Evolutionary conservation across 495 filamentous ascomycete genomes (phyloP).

Genomic region (Penicillium pulvis): DNA sequence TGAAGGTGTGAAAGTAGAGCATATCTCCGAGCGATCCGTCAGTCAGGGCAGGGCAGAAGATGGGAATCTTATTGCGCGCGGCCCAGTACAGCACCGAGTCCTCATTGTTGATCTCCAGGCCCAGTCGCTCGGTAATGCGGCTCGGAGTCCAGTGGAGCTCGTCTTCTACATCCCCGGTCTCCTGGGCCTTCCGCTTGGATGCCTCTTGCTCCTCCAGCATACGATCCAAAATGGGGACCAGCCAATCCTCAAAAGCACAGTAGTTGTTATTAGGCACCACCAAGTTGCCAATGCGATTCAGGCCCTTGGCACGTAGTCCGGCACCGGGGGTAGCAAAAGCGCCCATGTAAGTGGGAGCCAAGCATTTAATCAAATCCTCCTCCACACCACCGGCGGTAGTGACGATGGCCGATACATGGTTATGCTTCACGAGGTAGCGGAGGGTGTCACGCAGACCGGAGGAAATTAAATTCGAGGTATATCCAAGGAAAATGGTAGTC

Average conservation of each 20-base stretch:
- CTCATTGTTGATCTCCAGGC: slow-evolving; percentile 89
- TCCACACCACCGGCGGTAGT: slow-evolving; percentile 97
- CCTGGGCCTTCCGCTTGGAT: slow-evolving; percentile 48
- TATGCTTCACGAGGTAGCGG: slow-evolving; percentile 88
- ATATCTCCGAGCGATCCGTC: slow-evolving; percentile 96
- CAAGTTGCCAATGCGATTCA: slow-evolving; percentile 95
- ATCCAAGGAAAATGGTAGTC: slow-evolving; percentile 95
- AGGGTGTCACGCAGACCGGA: slow-evolving; percentile 90
- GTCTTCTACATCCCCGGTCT: slow-evolving; percentile 59
- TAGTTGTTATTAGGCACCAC: slow-evolving; percentile 98
- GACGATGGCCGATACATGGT: slow-evolving; percentile 88
- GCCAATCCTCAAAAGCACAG: slow-evolving; percentile 96
- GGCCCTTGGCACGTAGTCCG: slow-evolving; percentile 73
- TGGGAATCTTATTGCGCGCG: slow-evolving; percentile 86
- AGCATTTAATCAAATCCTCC: slow-evolving; percentile 97
- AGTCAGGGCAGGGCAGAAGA: slow-evolving; percentile 95
- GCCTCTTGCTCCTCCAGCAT: slow-evolving; percentile 94
- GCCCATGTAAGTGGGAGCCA: slow-evolving; percentile 89
- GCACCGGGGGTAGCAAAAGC: slow-evolving; percentile 76
- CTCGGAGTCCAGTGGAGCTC: slow-evolving; percentile 88
- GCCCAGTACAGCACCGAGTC: slow-evolving; percentile 92
- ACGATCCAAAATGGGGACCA: slow-evolving; percentile 83
- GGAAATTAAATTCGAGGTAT: slow-evolving; percentile 95
- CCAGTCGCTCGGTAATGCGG: slow-evolving; percentile 81
- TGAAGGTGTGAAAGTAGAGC: slow-evolving; percentile 96